phyloP scores from a whole-genome alignment of 2,329 filamentous ascomycete species.

The Aspergillus ibericus region DNA sequence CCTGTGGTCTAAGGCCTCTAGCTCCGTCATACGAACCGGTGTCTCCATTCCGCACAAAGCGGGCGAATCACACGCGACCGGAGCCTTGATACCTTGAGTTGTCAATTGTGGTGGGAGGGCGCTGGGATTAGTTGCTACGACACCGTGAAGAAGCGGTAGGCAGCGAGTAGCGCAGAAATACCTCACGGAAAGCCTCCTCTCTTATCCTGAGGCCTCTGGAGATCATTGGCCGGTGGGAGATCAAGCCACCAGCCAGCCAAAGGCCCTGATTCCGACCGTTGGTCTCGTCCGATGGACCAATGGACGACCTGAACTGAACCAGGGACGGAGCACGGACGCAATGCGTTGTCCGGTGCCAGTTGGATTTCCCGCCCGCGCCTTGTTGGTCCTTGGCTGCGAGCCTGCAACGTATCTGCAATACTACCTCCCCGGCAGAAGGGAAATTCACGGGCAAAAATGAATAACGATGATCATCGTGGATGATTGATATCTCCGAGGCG shows the following conservation, averaged over 20 bases:
- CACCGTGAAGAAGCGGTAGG: not conserved
- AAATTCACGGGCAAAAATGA: not conserved
- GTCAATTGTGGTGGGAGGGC: not conserved
- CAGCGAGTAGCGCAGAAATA: not conserved
- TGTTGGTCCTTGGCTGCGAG: not conserved
- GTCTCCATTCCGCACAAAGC: conserved; percentile 19
- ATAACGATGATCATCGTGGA: not conserved
- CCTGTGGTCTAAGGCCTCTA: not conserved
- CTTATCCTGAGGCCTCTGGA: not conserved
- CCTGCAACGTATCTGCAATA: not conserved
- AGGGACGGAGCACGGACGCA: not conserved
- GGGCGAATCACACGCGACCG: conserved; percentile 9
- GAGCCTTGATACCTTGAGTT: not conserved
- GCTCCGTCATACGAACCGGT: conserved; percentile 9
- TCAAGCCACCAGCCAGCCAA: not conserved
- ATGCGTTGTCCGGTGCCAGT: not conserved
- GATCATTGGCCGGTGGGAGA: not conserved
- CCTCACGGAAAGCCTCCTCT: not conserved
- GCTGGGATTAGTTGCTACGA: not conserved
- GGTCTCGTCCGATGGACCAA: not conserved
- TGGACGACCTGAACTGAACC: not conserved
- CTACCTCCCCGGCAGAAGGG: not conserved
- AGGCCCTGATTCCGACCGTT: conserved; percentile 1
- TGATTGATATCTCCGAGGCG: not conserved
- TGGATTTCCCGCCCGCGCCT: not conserved